Evolutionary conservation across 2,329 filamentous ascomycete species (phyloP).

Genomic region (Colletotrichum neosansevieriae): DNA sequence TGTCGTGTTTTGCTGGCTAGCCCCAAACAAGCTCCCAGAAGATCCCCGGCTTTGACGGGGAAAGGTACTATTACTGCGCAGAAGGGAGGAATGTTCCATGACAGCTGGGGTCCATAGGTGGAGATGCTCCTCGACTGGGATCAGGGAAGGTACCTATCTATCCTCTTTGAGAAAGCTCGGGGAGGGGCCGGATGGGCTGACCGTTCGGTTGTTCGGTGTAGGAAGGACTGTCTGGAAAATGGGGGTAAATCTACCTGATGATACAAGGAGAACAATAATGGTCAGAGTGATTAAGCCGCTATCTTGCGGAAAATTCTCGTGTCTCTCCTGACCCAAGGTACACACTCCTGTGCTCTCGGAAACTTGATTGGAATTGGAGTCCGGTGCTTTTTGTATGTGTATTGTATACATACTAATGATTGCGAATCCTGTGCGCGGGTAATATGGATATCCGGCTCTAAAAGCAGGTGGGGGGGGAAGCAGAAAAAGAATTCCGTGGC

Average conservation of each 20-base stretch:
- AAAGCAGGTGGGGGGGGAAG: constrained; percentile 15
- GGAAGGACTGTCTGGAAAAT: constrained; percentile 1
- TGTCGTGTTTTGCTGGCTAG: constrained; percentile 22
- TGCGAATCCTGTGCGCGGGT: constrained; percentile 6
- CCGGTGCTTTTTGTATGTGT: no score
- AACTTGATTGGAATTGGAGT: background rate
- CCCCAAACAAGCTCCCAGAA: constrained; percentile 35
- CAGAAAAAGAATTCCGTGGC: constrained; percentile 1
- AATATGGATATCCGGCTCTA: constrained; percentile 1
- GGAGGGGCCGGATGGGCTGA: constrained; percentile 26
- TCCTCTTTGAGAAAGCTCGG: constrained; percentile 34
- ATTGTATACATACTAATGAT: background rate
- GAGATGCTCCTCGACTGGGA: constrained; percentile 19
- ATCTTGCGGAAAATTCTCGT: constrained; percentile 1
- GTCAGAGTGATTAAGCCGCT: background rate
- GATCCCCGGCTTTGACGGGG: constrained; percentile 35
- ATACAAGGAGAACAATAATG: constrained; percentile 17
- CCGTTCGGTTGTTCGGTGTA: constrained; percentile 31
- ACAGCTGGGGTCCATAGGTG: constrained; percentile 24
- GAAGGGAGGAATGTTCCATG: constrained; percentile 40
- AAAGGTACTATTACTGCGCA: constrained; percentile 2
- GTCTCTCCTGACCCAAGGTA: background rate
- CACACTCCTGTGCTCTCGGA: background rate
- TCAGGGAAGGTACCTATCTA: constrained; percentile 23
- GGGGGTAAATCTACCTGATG: constrained; percentile 13